A percentile compares a stretch with the other conserved stretches of the same genome.
Conservation (phyloP, 2,329 filamentous ascomycete species). For the Clonostachys solani region DNA sequence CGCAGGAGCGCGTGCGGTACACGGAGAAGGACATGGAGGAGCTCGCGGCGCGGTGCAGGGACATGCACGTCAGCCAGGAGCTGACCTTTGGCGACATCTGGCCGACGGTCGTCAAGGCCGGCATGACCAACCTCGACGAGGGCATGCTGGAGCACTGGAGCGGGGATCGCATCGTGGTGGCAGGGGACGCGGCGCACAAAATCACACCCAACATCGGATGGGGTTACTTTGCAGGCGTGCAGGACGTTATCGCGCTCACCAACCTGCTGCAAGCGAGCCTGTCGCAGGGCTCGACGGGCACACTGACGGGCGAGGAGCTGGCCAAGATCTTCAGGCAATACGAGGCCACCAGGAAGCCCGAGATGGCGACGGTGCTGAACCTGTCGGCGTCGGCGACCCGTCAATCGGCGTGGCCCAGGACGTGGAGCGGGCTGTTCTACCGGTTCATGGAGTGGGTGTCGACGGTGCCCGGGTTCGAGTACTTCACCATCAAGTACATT, state of each 20-base stretch:
- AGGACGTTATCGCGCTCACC: conserved; percentile 14
- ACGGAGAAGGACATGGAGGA: conserved; percentile 18
- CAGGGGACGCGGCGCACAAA: conserved; percentile 22
- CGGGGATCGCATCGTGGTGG: conserved; percentile 16
- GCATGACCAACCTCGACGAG: conserved; percentile 19
- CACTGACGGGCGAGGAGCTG: background rate
- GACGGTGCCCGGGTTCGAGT: conserved; percentile 2
- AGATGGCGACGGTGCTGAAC: conserved; percentile 1
- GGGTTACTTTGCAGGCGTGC: conserved; percentile 20
- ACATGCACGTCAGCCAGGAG: conserved; percentile 15
- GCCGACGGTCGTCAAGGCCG: conserved; percentile 4
- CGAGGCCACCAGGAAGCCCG: conserved; percentile 3
- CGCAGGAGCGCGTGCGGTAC: conserved; percentile 14
- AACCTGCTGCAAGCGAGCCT: conserved; percentile 13
- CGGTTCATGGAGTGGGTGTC: conserved; percentile 1
- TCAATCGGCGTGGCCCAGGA: conserved; percentile 1
- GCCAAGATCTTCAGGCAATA: conserved; percentile 2
- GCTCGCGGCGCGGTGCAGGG: conserved; percentile 11
- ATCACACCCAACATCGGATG: conserved; percentile 20
- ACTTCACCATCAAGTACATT: conserved; percentile 3
- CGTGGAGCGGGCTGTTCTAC: conserved; percentile 1
- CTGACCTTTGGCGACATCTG: conserved; percentile 17
- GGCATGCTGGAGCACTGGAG: conserved; percentile 19
- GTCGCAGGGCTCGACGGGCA: background rate
- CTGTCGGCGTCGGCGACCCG: conserved; percentile 3